Base-by-base conservation (phyloP, 2,329 filamentous ascomycete genomes). In the Rhinocladiella mackenziei region DNA sequence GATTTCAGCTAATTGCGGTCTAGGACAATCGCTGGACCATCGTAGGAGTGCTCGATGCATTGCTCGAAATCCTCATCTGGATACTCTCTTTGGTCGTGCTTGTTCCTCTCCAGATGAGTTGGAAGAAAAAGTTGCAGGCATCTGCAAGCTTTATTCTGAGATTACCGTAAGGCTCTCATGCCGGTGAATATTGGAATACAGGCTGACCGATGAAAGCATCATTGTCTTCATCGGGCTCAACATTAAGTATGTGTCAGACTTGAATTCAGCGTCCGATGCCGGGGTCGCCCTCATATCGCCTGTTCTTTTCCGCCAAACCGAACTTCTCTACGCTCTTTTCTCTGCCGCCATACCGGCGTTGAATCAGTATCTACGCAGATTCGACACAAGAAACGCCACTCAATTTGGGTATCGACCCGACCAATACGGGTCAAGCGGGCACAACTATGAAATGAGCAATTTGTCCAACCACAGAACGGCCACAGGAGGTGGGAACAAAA, bases 111-210 rank as follows among this genome's bases (percentile, higher is more conserved):
- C 50, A 48, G 19, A 52, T 52, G 50, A 42, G 34, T 14, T 15
- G 33, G 29, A 15, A 39, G 2, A 30, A 39, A 25, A 68, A 80
- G 5, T 78, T 95, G 3, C 75, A 87, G 1, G 69, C 70, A 20
- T 69, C 81, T 45, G 94, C 86, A 0, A 82, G 84, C 31, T 89
- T 88, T 0, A 77, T 81, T 1, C 71, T 95, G 9, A 76, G 96
- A 5, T 88, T 89, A 39, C 89, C 91, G 0, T 96, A 95, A 62
- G 86, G 96, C 63, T 85, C 11, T 3, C 13, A 19, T 14, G 11
- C 10, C 3, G 2, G n/a, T 20, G 10, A 5, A 19, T 19, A 3
- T n/a, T 8, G 10, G 11, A n/a, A 11, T 23, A 23, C 9, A 26
- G 11, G 29, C 48, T 51, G 31, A 51, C n/a, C 28, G 20, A 32